These are phyloP conservation scores for Oligophagozyma castellii DNA, from an alignment of 1,139 yeast genomes.

Conservation along the genomic window DNA sequence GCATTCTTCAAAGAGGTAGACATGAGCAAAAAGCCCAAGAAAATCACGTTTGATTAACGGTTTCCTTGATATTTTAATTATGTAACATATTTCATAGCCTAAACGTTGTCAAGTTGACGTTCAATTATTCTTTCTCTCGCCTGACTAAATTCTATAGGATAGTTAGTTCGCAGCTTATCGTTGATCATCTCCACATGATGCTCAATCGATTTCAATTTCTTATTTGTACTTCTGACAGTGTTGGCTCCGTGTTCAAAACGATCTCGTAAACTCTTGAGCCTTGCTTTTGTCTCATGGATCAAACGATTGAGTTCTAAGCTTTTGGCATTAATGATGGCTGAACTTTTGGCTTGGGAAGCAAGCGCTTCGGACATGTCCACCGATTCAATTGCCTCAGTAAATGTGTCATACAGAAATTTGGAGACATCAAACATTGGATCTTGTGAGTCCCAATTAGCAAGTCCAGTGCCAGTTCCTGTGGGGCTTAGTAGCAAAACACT, in stretches of 20 bases:
- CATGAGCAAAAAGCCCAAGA: constrained; percentile 74
- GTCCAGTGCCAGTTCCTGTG: no score
- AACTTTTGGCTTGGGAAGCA: constrained; percentile 22
- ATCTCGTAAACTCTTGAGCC: constrained; percentile 9
- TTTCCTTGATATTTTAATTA: neutral
- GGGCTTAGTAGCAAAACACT: no score
- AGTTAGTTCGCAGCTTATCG: constrained; percentile 11
- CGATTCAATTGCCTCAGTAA: constrained; percentile 17
- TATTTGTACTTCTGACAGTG: constrained; percentile 5
- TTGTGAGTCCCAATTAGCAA: no score
- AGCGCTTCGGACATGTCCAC: constrained; percentile 22
- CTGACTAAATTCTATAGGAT: constrained; percentile 22
- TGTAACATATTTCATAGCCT: constrained; percentile 1
- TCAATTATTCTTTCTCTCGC: constrained; percentile 21
- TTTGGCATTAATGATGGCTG: constrained; percentile 21
- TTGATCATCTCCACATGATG: constrained; percentile 13
- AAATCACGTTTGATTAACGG: constrained; percentile 57
- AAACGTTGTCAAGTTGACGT: constrained; percentile 10
- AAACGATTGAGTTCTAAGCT: constrained; percentile 20
- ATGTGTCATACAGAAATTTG: constrained; percentile 19
- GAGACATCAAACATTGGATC: constrained; percentile 22
- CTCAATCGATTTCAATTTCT: constrained; percentile 11
- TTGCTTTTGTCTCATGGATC: constrained; percentile 12
- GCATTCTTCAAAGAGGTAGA: constrained; percentile 93
- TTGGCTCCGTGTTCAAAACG: constrained; percentile 13